Evolutionary conservation across 495 filamentous ascomycete genomes (phyloP), one percentile per base, ranked within the genome.

Genomic region (Penicillium argentinense): DNA sequence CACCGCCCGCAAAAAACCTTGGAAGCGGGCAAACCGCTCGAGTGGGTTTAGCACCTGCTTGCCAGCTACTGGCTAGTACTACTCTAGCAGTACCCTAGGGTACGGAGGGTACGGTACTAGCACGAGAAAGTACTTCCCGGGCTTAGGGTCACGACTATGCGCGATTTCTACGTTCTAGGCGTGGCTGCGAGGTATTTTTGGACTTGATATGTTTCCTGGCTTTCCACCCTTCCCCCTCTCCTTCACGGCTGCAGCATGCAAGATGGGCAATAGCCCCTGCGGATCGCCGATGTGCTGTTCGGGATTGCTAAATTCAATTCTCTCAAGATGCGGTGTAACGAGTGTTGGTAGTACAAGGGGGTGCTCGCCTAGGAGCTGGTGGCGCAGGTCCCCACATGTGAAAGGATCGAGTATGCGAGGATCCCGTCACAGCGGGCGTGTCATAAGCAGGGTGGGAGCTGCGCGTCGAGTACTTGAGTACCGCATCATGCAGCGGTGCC

Each of bases 291-390:
- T 18, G 9, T 11, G 9, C 44, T 26, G 24, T 11, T 25, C 23
- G 30, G 30, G 26, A 45, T 25, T 25, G 30, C 22, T 37, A 16
- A 9, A 25, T 27, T 37, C 21, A 33, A 19, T 21, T 2, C 26
- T 19, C 7, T 22, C 29, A 48, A 48, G 19, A 37, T 56, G 47
- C 53, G 53, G 47, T 56, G 53, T 55, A 30, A 25, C 41, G 4
- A 45, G 30, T 14, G 12, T 4, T 18, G 16, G 5, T 1, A 29
- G 5, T 7, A 12, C 28, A 5, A 30, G 18, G 13, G 11, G 16
- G 36, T 47, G 25, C 12, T n/a, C 34, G 17, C 39, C 5, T 9
- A 28, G 39, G 8, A 12, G 18, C 13, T 13, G 41, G 41, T 44
- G 41, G 41, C 41, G 41, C 19, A 23, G 40, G 12, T 32, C 28